Conservation (phyloP, 768 basidiomycete species). For the Baorangia bicolor region DNA sequence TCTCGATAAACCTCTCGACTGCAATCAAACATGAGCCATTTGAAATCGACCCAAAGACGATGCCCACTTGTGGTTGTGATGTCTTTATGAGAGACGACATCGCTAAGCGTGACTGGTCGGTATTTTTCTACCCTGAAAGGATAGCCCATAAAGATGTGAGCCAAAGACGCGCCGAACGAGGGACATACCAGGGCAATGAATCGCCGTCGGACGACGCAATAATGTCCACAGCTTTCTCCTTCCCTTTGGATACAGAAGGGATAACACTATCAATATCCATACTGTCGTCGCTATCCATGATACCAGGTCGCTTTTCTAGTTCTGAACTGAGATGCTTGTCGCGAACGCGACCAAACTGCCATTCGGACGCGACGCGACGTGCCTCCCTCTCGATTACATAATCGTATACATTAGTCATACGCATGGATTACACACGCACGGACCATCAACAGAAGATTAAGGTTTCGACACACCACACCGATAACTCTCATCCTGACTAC, state of each 20-base stretch:
- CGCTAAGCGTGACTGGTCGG: conserved; percentile 84
- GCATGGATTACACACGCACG: conserved; percentile 35
- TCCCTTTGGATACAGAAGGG: conserved; percentile 53
- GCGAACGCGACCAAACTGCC: not conserved
- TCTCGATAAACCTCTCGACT: conserved; percentile 98
- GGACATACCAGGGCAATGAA: conserved; percentile 78
- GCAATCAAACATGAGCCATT: conserved; percentile 9
- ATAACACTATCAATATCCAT: conserved; percentile 43
- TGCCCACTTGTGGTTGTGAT: conserved; percentile 86
- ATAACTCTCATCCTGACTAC: conserved; percentile 23
- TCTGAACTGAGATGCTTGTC: not conserved
- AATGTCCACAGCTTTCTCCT: conserved; percentile 58
- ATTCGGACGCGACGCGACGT: conserved; percentile 26
- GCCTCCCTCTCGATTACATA: conserved; percentile 4
- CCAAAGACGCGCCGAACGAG: not conserved
- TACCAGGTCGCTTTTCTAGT: not conserved
- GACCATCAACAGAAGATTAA: conserved; percentile 42
- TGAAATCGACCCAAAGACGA: not conserved
- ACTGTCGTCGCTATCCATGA: conserved; percentile 59
- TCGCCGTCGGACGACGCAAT: conserved; percentile 50
- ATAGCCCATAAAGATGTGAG: not conserved
- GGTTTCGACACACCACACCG: conserved; percentile 18
- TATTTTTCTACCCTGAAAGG: conserved; percentile 93
- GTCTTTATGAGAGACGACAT: conserved; percentile 96
- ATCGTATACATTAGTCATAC: conserved; percentile 15